Percentiles rank a stretch among this genome's conserved stretches.
Conservation (phyloP, 2,329 filamentous ascomycete genomes). For the Aspergillus chevalieri region DNA sequence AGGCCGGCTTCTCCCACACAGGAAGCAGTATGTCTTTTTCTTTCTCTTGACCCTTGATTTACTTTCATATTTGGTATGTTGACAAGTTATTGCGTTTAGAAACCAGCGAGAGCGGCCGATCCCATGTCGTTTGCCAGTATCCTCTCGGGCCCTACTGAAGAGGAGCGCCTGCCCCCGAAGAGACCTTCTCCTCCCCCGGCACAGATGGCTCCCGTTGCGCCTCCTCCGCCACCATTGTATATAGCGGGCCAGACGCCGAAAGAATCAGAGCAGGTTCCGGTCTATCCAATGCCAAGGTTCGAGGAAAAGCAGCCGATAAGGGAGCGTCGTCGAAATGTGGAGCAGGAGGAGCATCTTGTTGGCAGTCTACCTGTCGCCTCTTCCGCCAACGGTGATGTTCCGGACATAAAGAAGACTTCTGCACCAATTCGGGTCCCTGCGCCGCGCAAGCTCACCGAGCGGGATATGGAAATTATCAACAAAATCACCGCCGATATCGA, state of each 20-base stretch:
- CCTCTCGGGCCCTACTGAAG: constrained; percentile 70
- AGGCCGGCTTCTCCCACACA: constrained; percentile 32
- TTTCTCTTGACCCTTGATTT: neutral
- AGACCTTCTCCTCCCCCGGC: constrained; percentile 43
- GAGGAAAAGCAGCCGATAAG: constrained; percentile 25
- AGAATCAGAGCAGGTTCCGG: constrained; percentile 20
- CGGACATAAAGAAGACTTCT: constrained; percentile 7
- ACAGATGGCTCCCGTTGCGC: constrained; percentile 10
- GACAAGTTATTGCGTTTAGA: constrained; percentile 40
- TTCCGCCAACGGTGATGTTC: constrained; percentile 20
- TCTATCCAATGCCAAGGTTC: constrained; percentile 18
- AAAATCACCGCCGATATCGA: constrained; percentile 57
- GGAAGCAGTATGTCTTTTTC: constrained; percentile 31
- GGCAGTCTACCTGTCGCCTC: constrained; percentile 12
- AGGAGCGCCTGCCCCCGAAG: constrained; percentile 44
- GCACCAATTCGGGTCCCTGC: constrained; percentile 37
- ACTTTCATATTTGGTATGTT: neutral
- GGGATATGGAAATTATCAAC: constrained; percentile 65
- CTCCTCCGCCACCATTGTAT: constrained; percentile 13
- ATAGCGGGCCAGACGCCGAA: constrained; percentile 14
- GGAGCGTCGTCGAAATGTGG: constrained; percentile 18
- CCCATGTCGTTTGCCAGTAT: constrained; percentile 97
- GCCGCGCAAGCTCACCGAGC: constrained; percentile 50
- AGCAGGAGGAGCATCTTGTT: constrained; percentile 17
- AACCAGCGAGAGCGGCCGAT: constrained; percentile 67